A percentile compares a stretch with the other conserved stretches of the same genome.
These are phyloP conservation scores for Athelia psychrophila DNA, from an alignment of 1,284 basidiomycete species.

Conservation along the genomic window DNA sequence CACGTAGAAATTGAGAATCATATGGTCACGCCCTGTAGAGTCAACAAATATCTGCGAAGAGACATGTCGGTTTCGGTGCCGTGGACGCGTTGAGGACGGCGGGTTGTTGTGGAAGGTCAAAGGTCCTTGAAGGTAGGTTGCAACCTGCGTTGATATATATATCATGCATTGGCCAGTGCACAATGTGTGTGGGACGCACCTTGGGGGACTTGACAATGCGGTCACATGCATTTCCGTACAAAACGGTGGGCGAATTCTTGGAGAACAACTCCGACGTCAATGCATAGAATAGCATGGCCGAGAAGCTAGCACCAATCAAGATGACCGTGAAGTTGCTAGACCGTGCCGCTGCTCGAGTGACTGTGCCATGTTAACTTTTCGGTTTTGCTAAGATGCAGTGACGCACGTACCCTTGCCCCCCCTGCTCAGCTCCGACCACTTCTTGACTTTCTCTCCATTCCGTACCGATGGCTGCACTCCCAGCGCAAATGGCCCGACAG, in stretches of 20 bases:
- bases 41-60: conserved; percentile 72
- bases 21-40: conserved; percentile 69
- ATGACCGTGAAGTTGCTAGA: conserved; percentile 85
- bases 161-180: not conserved
- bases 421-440: conserved; percentile 82
- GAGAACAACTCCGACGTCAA: conserved; percentile 90
- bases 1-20: conserved; percentile 78
- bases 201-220: conserved; percentile 72
- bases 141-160: conserved; percentile 42
- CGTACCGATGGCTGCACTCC: conserved; percentile 58
- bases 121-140: conserved; percentile 61
- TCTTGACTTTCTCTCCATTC: conserved; percentile 57
- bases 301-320: conserved; percentile 78
- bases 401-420: conserved; percentile 74
- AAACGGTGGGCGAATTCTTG: conserved; percentile 87
- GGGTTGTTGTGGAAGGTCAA: conserved; percentile 77
- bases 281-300: conserved; percentile 80
- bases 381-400: conserved; percentile 1
- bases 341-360: conserved; percentile 75
- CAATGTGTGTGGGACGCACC: conserved; percentile 39
- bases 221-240: conserved; percentile 86
- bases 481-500: conserved; percentile 81
- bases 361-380: conserved; percentile 34
- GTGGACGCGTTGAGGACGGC: conserved; percentile 64
- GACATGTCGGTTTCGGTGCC: conserved; percentile 77